Base-by-base conservation (phyloP, 208 protist species). In the Crithidia acanthocephali region DNA sequence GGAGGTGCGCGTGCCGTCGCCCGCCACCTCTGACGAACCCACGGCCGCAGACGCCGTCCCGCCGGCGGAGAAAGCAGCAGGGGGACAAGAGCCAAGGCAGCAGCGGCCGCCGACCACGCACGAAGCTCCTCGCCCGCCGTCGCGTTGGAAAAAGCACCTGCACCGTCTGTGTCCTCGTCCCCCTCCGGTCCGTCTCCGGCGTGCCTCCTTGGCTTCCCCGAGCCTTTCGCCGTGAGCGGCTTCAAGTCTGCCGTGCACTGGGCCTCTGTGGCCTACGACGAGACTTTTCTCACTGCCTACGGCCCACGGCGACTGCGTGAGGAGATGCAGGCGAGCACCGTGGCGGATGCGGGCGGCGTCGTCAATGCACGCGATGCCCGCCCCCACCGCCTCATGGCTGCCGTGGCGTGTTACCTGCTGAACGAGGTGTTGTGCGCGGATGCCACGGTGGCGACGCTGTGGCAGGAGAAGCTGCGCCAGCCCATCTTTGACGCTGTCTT, bases 401-500 rank as follows among this genome's bases (percentile, higher is more conserved):
- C 79, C 45, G 87, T 93, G 25, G 79, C 85, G 23, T 90, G 84
- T 68, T 90, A 91, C 67, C 48, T 95, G 16, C 79, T 95, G 10
- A 88, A 95, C 66, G 81, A 93, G 66, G 75, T 93, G 37, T 77
- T 95, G 23, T 81, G 61, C 37, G 74, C 84, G 37, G 80, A 95
- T 23, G 16, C 83, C 2, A 72, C 55, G 18, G 33, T 91, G 40
- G n/a, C 70, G 13, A 65, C 62, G 40, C 52, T 93, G 28, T 95
- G 91, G 88, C 55, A 55, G 50, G 56, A 77, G 3, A 68, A 76
- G 33, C 74, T 95, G 27, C 64, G 79, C 3, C 53, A 76, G 18
- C 79, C 85, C 13, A 85, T 95, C 28, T 91, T 92, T 37, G 86
- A 88, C 56, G 84, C 84, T n/a, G 44, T 93, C 51, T 95, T 93